phyloP scores from a whole-genome alignment of 2,329 filamentous ascomycete species.

The Fusarium staphyleae region DNA sequence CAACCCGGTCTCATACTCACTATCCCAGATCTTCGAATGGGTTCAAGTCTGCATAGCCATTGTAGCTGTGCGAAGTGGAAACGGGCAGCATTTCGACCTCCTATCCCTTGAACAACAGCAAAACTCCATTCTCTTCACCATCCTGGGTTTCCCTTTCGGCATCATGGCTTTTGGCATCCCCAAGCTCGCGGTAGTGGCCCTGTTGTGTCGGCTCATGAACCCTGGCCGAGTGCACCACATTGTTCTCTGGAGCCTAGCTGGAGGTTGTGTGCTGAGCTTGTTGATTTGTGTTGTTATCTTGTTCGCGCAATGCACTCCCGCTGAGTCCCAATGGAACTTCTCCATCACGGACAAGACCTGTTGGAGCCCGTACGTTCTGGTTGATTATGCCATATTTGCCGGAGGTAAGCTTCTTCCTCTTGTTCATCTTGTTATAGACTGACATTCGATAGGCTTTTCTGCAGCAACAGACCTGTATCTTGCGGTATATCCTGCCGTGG shows the following conservation, averaged over 20 bases:
- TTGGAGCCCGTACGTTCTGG: slow-evolving; percentile 46
- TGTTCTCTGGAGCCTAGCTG: slow-evolving; percentile 49
- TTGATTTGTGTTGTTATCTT: slow-evolving; percentile 49
- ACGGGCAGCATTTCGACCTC: too few relatives aligned
- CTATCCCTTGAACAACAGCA: slow-evolving; percentile 42
- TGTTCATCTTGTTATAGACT: not conserved
- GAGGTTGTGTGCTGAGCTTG: slow-evolving; percentile 42
- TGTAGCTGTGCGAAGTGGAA: too few relatives aligned
- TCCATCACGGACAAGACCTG: slow-evolving; percentile 44
- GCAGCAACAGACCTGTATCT: slow-evolving; percentile 52
- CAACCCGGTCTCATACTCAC: too few relatives aligned
- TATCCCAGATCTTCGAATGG: too few relatives aligned
- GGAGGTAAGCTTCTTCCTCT: slow-evolving; percentile 43
- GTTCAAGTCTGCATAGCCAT: too few relatives aligned
- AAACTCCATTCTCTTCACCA: slow-evolving; percentile 46
- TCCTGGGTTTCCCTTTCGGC: slow-evolving; percentile 48
- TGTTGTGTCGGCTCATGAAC: slow-evolving; percentile 50
- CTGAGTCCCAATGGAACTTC: slow-evolving; percentile 49
- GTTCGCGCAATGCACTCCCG: slow-evolving; percentile 53
- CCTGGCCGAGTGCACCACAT: slow-evolving; percentile 44
- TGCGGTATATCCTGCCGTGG: slow-evolving; percentile 50
- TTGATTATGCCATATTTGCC: slow-evolving; percentile 50
- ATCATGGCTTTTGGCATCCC: slow-evolving; percentile 51
- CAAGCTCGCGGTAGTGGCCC: slow-evolving; percentile 51
- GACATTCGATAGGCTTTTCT: slow-evolving; percentile 39